A percentile compares a stretch with the other conserved stretches of the same genome.
Conservation (phyloP, 345 rosid genomes). For the Eucalyptus caleyi region DNA sequence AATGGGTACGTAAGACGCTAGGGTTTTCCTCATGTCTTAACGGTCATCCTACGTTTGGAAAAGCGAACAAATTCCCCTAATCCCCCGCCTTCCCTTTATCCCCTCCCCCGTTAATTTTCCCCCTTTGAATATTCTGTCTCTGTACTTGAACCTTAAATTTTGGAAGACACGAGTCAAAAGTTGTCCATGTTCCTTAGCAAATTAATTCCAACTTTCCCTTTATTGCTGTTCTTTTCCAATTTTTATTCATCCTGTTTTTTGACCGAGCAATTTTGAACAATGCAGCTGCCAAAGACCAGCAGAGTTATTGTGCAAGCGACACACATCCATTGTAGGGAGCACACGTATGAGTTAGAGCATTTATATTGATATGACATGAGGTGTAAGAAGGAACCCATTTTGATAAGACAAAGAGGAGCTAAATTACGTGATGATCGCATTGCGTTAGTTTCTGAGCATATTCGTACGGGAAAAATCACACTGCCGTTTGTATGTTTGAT, state of each 20-base stretch:
- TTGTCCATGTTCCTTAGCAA: background rate
- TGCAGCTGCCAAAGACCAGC: background rate
- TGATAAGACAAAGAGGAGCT: background rate
- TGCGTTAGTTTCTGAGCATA: background rate
- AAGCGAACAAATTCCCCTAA: background rate
- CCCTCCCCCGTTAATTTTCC: background rate
- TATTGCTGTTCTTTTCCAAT: background rate
- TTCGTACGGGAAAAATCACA: background rate
- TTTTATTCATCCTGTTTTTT: background rate
- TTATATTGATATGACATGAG: background rate
- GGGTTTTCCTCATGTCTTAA: background rate
- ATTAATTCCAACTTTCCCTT: background rate
- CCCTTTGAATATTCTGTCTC: background rate
- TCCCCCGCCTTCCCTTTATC: background rate
- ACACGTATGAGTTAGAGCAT: background rate
- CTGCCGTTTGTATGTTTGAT: background rate
- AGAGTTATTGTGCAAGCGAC: background rate
- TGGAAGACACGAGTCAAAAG: background rate
- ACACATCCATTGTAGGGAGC: background rate
- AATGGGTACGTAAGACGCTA: background rate
- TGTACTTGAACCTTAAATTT: background rate
- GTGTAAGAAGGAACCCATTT: background rate
- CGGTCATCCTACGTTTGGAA: background rate
- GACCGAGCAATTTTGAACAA: background rate
- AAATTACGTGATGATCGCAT: background rate